Base-by-base conservation (phyloP, 805 yeast genomes). In the Lipomyces spencermartinsiae region DNA sequence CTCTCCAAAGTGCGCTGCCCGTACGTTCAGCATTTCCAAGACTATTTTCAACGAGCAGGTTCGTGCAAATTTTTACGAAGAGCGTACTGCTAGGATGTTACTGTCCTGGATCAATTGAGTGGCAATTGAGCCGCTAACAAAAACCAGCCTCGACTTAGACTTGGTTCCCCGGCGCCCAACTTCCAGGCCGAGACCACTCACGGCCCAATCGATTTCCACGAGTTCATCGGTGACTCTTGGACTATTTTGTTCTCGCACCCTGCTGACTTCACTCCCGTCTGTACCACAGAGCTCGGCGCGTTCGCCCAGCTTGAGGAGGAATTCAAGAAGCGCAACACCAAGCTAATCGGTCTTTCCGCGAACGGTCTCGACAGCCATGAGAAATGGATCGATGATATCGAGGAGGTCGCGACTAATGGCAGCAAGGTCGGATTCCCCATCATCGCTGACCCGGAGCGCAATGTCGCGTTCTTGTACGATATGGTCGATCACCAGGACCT, bases 271-370 rank as follows among this genome's bases (percentile, higher is more conserved):
- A 93, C 98, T 22, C 98, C 98, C 59, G 97, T 93, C 65, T 93
- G 98, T 81, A 93, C 97, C 76, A 93, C 97, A 66, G 98, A 93
- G 83, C 85, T 93, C 77, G 97, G 97, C 74, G 97, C 97, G 25
- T 93, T 93, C 76, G 93, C 97, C 72, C 86, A 88, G 75, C 86
- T 92, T 81, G 91, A 92, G 83, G 92, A 93, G 64, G 97, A 93
- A 80, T 93, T 93, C 76, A 87, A 89, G 77, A 84, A 89, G 81
- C 88, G 97, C 84, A 87, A 87, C 77, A 91, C 89, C 78, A 92
- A 93, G 83, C 85, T 93, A 80, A 90, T 93, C 80, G 98, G 97
- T 71, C 83, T 93, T 74, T 90, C 97, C 64, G 94, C 97, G 70
- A 93, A 93, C 80, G 89, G 86, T 74, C 84, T 92, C 71, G 90